Percentiles rank a stretch among this genome's conserved stretches.
These are phyloP conservation scores for Phytophthora sojae DNA, from an alignment of 352 stramenopile species.

Conservation along the genomic window DNA sequence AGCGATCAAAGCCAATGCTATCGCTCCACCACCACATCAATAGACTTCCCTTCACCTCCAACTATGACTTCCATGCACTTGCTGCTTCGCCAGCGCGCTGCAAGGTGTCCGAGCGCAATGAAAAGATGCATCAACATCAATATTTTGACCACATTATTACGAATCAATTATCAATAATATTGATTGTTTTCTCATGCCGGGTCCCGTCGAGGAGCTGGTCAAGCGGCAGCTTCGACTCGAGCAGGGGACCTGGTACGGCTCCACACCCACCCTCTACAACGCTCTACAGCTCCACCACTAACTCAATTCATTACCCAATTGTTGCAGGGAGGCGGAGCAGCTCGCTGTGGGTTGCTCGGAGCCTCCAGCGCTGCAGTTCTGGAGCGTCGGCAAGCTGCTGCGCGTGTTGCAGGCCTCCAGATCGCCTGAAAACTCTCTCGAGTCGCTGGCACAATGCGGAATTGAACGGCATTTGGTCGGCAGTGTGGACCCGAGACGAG, in stretches of 20 bases:
- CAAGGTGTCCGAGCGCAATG: neutral
- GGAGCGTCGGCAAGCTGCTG: slow-evolving; percentile 39
- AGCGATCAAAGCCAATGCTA: neutral
- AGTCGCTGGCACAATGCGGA: slow-evolving; percentile 19
- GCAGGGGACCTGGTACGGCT: slow-evolving; percentile 25
- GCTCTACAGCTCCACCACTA: neutral
- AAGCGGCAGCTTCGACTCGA: slow-evolving; percentile 31
- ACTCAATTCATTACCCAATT: neutral
- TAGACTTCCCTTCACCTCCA: neutral
- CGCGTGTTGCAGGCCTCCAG: slow-evolving; percentile 25
- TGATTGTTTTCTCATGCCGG: neutral
- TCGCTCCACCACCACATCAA: neutral
- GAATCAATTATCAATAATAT: neutral
- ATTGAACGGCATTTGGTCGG: slow-evolving; percentile 22
- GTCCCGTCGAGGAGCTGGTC: slow-evolving; percentile 15
- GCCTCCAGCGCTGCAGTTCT: slow-evolving; percentile 17
- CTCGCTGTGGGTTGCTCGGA: neutral
- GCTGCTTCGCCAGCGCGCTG: neutral
- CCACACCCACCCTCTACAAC: neutral
- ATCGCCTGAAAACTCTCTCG: slow-evolving; percentile 1
- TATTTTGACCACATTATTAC: neutral
- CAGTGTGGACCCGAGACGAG: slow-evolving; percentile 6
- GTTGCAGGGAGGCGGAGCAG: slow-evolving; percentile 24
- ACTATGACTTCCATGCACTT: neutral
- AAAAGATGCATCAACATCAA: neutral